Conservation (phyloP, 768 basidiomycete genomes). For the Mrakia hoshinonis region DNA sequence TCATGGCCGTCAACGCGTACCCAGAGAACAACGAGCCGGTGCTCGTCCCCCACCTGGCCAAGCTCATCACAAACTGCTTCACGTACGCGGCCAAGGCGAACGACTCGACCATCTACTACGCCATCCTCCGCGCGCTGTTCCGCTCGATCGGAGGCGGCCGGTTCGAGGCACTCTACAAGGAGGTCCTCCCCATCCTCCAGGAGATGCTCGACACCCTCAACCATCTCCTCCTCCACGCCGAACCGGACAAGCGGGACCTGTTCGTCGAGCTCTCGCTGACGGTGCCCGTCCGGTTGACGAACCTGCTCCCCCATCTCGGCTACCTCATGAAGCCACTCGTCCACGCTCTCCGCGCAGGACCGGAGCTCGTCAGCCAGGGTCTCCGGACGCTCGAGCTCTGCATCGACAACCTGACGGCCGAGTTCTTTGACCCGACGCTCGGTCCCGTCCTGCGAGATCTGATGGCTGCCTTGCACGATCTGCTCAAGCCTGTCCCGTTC, state of each 20-base stretch:
- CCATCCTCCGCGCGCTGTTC: constrained; percentile 83
- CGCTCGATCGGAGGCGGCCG: constrained; percentile 76
- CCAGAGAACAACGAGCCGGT: constrained; percentile 77
- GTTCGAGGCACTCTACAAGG: constrained; percentile 90
- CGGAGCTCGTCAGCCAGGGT: constrained; percentile 89
- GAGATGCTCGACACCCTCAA: constrained; percentile 95
- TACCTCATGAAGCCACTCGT: constrained; percentile 96
- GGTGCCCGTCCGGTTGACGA: constrained; percentile 87
- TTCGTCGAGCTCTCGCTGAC: constrained; percentile 96
- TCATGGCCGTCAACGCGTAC: constrained; percentile 68
- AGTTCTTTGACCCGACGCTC: constrained; percentile 93
- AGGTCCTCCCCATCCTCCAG: constrained; percentile 87
- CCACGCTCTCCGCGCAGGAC: constrained; percentile 72
- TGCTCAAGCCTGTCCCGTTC: constrained; percentile 75
- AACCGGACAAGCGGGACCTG: constrained; percentile 69
- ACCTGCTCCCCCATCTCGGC: constrained; percentile 85
- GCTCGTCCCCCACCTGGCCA: constrained; percentile 82
- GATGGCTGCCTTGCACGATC: constrained; percentile 86
- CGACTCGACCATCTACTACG: constrained; percentile 86
- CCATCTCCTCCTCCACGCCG: constrained; percentile 74
- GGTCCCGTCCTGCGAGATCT: constrained; percentile 84
- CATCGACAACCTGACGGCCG: constrained; percentile 95
- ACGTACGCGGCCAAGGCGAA: constrained; percentile 83
- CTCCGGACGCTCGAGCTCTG: constrained; percentile 94
- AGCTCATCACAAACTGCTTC: constrained; percentile 92